These are phyloP conservation scores for Flaveria linearis DNA, from an alignment of 129 eudicot species.

Conservation along the genomic window DNA sequence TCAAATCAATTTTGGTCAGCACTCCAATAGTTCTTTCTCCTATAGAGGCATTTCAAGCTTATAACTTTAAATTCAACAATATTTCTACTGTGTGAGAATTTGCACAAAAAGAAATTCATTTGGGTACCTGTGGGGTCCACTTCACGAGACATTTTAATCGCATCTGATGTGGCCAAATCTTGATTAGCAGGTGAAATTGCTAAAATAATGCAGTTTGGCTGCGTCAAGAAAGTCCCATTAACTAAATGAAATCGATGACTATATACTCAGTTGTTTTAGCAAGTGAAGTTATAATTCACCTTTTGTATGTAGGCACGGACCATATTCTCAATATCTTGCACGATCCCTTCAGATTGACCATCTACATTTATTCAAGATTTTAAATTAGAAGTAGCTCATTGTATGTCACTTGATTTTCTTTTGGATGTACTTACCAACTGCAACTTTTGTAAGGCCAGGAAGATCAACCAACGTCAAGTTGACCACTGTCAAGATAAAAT, in stretches of 20 bases:
- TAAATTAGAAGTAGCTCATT: constrained; percentile 13
- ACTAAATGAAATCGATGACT: not conserved
- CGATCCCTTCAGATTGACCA: constrained; percentile 54
- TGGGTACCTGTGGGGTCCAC: constrained; percentile 52
- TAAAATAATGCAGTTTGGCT: constrained; percentile 57
- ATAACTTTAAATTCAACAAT: not conserved
- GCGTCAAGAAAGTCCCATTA: constrained; percentile 29
- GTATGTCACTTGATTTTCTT: not conserved
- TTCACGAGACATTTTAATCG: constrained; percentile 47
- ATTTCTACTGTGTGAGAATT: not conserved
- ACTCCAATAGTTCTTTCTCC: constrained; percentile 57
- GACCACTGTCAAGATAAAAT: constrained; percentile 43
- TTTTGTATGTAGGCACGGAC: constrained; percentile 55
- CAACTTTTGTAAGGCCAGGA: constrained; percentile 64
- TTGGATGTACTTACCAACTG: constrained; percentile 43
- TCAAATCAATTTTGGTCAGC: constrained; percentile 50
- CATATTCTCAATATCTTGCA: constrained; percentile 63
- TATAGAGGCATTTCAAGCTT: constrained; percentile 1
- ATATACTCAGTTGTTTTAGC: not conserved
- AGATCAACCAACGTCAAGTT: constrained; percentile 55
- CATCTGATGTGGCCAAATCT: constrained; percentile 57
- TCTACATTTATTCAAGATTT: constrained; percentile 32
- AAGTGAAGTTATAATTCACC: constrained; percentile 25
- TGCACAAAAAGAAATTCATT: constrained; percentile 9
- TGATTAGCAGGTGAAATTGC: constrained; percentile 61